Evolutionary conservation across 2,329 filamentous ascomycete species (phyloP).

Genomic region (Dryadomyces quercivorus): DNA sequence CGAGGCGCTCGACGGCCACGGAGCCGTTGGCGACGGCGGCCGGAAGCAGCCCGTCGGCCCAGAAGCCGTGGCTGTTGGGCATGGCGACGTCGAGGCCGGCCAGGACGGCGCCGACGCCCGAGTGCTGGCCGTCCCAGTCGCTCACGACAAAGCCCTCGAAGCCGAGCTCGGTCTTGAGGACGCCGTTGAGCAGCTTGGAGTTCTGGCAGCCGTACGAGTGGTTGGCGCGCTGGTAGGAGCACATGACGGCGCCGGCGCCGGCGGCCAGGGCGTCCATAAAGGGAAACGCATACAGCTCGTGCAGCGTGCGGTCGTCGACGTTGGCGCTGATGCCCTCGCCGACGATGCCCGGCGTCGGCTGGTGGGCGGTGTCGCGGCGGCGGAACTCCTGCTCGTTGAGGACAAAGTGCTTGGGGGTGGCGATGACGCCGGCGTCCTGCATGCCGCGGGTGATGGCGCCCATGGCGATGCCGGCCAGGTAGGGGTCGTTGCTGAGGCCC

Average conservation of each 20-base stretch:
- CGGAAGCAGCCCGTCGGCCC: constrained; percentile 52
- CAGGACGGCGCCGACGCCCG: constrained; percentile 39
- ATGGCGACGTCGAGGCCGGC: constrained; percentile 60
- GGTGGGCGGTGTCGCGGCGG: constrained; percentile 24
- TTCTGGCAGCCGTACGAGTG: constrained; percentile 66
- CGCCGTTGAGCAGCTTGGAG: constrained; percentile 53
- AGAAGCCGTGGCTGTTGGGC: constrained; percentile 38
- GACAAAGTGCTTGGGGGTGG: constrained; percentile 56
- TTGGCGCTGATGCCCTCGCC: constrained; percentile 46
- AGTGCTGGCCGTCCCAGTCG: constrained; percentile 59
- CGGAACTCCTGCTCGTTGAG: constrained; percentile 47
- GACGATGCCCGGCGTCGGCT: constrained; percentile 27
- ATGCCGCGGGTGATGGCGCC: constrained; percentile 18
- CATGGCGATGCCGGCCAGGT: constrained; percentile 19
- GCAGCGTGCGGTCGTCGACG: constrained; percentile 51
- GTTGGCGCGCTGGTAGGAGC: constrained; percentile 60
- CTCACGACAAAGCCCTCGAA: constrained; percentile 59
- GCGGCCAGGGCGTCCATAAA: constrained; percentile 49
- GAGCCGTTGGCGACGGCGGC: constrained; percentile 68
- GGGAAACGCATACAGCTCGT: constrained; percentile 55
- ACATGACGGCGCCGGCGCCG: constrained; percentile 49
- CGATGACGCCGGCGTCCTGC: constrained; percentile 50
- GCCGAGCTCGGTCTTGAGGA: constrained; percentile 50
- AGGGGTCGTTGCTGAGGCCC: constrained; percentile 24
- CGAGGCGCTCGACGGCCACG: constrained; percentile 54